Base-by-base conservation (phyloP, 371 early-diverging fungal genomes). In the Homolaphlyctis polyrhiza region DNA sequence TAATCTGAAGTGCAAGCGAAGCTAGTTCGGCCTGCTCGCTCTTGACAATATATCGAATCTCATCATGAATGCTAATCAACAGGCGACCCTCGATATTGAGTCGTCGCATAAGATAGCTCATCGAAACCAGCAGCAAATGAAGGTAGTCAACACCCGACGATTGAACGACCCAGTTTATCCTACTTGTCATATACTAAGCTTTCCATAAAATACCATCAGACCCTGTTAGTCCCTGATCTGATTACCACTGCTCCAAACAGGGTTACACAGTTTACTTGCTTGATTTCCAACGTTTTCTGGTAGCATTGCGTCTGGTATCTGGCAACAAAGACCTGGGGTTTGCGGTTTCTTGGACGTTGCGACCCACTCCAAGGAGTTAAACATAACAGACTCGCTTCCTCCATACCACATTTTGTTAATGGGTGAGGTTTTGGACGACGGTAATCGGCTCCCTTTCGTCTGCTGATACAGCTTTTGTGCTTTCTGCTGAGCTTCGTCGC, bases 131-230 rank as follows among this genome's bases (percentile, higher is more conserved):
- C n/a, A 98, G 78, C 62, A 98, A 70, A 71, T 98, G 98, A 27
- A 98, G 74, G 66, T 98, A 98, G 68, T 98, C 98, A n/a, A 97
- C 98, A 28, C 97, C 98, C 0, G 94, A 94, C n/a, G 95, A 95
- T 70, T 98, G 98, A 0, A 98, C 97, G 0, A 90, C 95, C 98
- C 98, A 98, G 71, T 98, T 98, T 58, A 96, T 81, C 8, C 97
- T 82, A 25, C 91, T 92, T 0, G 95, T 93, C 76, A 92, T 76
- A 67, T 85, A 96, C 72, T 83, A 58, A n/a, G n/a, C n/a, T n/a
- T n/a, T n/a, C n/a, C n/a, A n/a, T n/a, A n/a, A n/a, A n/a, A n/a
- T n/a, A n/a, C n/a, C n/a, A n/a, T n/a, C n/a, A n/a, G 16, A 45
- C 45, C 45, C 16, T 45, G 23, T 45, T 23, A 45, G 45, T 45